These are phyloP conservation scores for Condylostoma magnum DNA, from an alignment of 169 alveolate species.

Conservation along the genomic window DNA sequence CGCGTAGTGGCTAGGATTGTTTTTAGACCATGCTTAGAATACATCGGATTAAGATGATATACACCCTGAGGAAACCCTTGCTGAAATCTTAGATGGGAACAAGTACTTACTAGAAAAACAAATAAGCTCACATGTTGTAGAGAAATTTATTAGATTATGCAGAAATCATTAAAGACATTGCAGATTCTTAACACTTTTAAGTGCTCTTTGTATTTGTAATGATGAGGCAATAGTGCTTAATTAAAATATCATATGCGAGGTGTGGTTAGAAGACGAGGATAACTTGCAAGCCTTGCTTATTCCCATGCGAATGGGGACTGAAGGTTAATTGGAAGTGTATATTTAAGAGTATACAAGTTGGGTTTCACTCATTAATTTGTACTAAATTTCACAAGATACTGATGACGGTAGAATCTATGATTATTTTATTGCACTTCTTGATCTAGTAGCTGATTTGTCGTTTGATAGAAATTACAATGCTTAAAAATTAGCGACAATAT, in stretches of 20 bases:
- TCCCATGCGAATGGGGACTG: neutral
- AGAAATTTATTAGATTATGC: slow-evolving; percentile 32
- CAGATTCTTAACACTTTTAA: slow-evolving; percentile 29
- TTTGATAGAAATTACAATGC: neutral
- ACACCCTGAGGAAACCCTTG: slow-evolving; percentile 27
- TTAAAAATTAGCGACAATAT: neutral
- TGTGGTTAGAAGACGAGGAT: neutral
- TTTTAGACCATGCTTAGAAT: slow-evolving; percentile 38
- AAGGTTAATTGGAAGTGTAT: slow-evolving; percentile 22
- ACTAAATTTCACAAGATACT: slow-evolving; percentile 4
- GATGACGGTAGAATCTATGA: slow-evolving; percentile 40
- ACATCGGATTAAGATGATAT: slow-evolving; percentile 29
- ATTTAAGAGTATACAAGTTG: neutral
- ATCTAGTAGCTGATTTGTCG: neutral
- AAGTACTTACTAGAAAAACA: slow-evolving; percentile 27
- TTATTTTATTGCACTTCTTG: slow-evolving; percentile 15
- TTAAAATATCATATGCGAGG: slow-evolving; percentile 18
- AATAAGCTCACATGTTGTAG: slow-evolving; percentile 9
- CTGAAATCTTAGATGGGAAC: slow-evolving; percentile 30
- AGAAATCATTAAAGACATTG: slow-evolving; percentile 14
- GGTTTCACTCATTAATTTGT: neutral
- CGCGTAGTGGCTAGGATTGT: neutral
- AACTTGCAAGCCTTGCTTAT: neutral
- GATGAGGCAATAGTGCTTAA: slow-evolving; percentile 25
- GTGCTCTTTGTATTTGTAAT: slow-evolving; percentile 40